A percentile compares a stretch with the other conserved stretches of the same genome.
These are phyloP conservation scores for Aspergillus olivimuriae DNA, from an alignment of 495 filamentous ascomycete species.

Conservation along the genomic window DNA sequence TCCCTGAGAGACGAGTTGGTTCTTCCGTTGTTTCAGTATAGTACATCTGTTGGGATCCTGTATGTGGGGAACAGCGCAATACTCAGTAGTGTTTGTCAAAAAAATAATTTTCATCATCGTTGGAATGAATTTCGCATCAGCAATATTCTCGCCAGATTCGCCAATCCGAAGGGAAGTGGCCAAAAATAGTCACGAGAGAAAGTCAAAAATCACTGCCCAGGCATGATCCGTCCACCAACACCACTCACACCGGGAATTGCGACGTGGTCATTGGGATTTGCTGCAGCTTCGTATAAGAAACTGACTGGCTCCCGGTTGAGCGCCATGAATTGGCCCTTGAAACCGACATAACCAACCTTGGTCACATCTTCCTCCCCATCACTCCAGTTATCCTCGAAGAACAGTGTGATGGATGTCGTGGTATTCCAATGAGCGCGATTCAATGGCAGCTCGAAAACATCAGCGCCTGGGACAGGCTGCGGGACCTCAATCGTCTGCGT, in stretches of 20 bases:
- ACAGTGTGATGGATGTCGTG: constrained; percentile 68
- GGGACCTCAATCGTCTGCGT: constrained; percentile 75
- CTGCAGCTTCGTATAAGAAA: constrained; percentile 87
- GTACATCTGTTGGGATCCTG: no score
- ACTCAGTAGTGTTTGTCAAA: no score
- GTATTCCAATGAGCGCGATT: constrained; percentile 85
- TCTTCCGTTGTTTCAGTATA: no score
- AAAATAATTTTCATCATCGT: no score
- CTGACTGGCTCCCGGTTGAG: constrained; percentile 75
- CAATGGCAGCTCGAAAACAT: constrained; percentile 78
- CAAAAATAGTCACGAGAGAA: background rate
- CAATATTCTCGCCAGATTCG: no score
- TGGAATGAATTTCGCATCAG: background rate
- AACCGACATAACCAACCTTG: constrained; percentile 74
- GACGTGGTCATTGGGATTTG: constrained; percentile 82
- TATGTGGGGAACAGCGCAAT: no score
- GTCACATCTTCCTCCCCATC: constrained; percentile 70
- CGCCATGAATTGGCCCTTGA: constrained; percentile 88
- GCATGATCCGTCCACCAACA: constrained; percentile 34
- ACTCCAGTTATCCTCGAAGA: constrained; percentile 64
- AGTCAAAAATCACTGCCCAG: constrained; percentile 26
- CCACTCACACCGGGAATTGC: constrained; percentile 41
- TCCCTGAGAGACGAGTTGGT: no score
- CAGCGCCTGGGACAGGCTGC: constrained; percentile 54
- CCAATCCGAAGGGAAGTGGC: no score